These are phyloP conservation scores for Nepenthes mirabilis DNA, from an alignment of 148 eudicot genomes.

Conservation along the genomic window DNA sequence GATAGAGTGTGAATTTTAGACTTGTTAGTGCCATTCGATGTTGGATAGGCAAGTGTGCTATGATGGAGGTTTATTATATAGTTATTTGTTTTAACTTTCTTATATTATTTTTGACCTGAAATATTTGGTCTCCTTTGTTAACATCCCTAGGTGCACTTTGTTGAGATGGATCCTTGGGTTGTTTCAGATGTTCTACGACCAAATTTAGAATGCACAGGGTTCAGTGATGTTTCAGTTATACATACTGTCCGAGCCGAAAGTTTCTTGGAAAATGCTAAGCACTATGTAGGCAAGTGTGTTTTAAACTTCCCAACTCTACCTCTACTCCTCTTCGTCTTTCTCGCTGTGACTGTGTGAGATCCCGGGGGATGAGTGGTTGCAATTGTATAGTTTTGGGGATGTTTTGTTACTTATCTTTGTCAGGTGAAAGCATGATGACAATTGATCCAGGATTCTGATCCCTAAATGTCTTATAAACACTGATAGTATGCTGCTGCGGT, in stretches of 20 bases:
- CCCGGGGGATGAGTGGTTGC: too few relatives aligned
- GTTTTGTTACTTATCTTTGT: too few relatives aligned
- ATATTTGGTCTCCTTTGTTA: conserved; percentile 2
- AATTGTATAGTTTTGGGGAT: too few relatives aligned
- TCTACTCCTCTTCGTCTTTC: neutral
- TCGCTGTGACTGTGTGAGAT: neutral
- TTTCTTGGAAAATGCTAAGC: conserved; percentile 57
- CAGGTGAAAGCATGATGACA: too few relatives aligned
- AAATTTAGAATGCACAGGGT: conserved; percentile 73
- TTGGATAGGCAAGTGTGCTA: too few relatives aligned
- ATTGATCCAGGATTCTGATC: too few relatives aligned
- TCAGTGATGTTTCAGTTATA: conserved; percentile 65
- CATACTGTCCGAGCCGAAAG: conserved; percentile 68
- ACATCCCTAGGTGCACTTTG: conserved; percentile 63
- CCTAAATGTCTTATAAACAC: too few relatives aligned
- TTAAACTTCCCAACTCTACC: neutral
- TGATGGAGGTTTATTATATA: neutral
- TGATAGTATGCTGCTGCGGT: too few relatives aligned
- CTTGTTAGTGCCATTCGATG: too few relatives aligned
- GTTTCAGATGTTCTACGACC: conserved; percentile 72
- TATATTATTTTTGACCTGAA: conserved; percentile 2
- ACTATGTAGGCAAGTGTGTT: conserved; percentile 31
- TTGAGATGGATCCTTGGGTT: conserved; percentile 99
- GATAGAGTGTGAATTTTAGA: too few relatives aligned
- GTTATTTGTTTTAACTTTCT: conserved; percentile 1